Base-by-base conservation (phyloP, 805 yeast species). In the Hanseniaspora jakobsenii region DNA sequence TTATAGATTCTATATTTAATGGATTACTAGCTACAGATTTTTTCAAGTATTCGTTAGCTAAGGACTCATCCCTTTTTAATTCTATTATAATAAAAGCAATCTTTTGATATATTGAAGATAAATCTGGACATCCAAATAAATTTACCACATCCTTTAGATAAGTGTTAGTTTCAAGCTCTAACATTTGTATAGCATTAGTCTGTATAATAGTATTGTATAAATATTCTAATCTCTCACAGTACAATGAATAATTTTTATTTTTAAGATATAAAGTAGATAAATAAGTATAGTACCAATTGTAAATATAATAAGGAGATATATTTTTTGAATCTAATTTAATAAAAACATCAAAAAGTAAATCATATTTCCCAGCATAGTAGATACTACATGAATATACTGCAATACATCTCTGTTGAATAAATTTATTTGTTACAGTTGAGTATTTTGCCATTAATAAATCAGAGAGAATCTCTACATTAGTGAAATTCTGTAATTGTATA, bases 31-130 rank as follows among this genome's bases (percentile, higher is more conserved):
- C 75, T 2, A 75, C 71, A 2, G 96, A 87, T 47, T 84, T 75
- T 50, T 76, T 76, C 62, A 91, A 87, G 56, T 94, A 85, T 53
- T 75, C 77, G 26, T 89, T 77, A 0, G 97, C 94, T 58, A 83
- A 93, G 50, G 82, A 91, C 3, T 91, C 81, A 54, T 89, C 95
- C 49, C 83, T 69, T 29, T 74, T 75, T 29, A 87, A 66, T 6
- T 95, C 84, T 50, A 83, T 83, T 36, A 89, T 70, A 4, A 34
- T 8, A 34, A 22, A 34, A 4, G 37, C 37, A 8, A 18, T 21
- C 19, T 34, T 34, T n/a, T 34, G 37, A n/a, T 3, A 23, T 4
- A 34, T 3, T 28, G 22, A 22, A 3, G 37, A 34, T 4, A 6
- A 4, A 23, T 34, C 37, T 6, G 37, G 37, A 6, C 26, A 18